These are phyloP conservation scores for Penicillium sp. DNA, from an alignment of 2,329 filamentous ascomycete genomes.

Conservation along the genomic window DNA sequence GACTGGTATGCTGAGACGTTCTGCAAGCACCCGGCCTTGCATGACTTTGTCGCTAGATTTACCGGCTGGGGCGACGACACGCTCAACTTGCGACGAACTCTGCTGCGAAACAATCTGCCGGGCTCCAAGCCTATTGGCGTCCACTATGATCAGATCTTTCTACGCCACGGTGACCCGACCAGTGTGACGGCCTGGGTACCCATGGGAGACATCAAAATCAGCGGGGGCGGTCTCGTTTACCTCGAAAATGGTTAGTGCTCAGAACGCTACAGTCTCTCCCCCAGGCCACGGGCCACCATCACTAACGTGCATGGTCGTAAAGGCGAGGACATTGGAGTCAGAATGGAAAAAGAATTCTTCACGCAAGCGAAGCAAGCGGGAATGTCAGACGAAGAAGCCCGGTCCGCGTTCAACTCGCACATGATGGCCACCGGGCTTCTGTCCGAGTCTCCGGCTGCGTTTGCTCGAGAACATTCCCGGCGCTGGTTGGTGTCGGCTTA, in stretches of 20 bases:
- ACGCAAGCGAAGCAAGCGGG: slow-evolving; percentile 45
- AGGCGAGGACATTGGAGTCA: slow-evolving; percentile 30
- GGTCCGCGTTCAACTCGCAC: slow-evolving; percentile 51
- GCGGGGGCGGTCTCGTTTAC: slow-evolving; percentile 56
- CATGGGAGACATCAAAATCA: slow-evolving; percentile 49
- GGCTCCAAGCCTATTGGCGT: slow-evolving; percentile 54
- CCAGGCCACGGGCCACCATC: no score
- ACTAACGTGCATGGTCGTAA: no score
- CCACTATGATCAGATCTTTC: slow-evolving; percentile 56
- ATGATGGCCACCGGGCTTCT: slow-evolving; percentile 54
- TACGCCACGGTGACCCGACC: slow-evolving; percentile 50
- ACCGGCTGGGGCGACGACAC: slow-evolving; percentile 51
- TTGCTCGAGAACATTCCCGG: slow-evolving; percentile 39
- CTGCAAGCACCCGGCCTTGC: slow-evolving; percentile 48
- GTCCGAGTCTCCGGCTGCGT: slow-evolving; percentile 45
- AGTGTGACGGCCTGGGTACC: slow-evolving; percentile 54
- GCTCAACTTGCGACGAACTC: slow-evolving; percentile 43
- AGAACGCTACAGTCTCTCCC: no score
- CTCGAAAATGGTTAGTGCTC: slow-evolving; percentile 41
- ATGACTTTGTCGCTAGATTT: slow-evolving; percentile 46
- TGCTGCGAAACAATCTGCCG: slow-evolving; percentile 54
- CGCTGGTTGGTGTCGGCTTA: slow-evolving; percentile 51
- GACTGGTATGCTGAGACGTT: slow-evolving; percentile 51
- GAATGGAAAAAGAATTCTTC: slow-evolving; percentile 38
- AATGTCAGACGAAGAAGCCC: slow-evolving; percentile 48